phyloP scores from a whole-genome alignment of 208 protist species.

The Acanthamoeba triangularis region DNA sequence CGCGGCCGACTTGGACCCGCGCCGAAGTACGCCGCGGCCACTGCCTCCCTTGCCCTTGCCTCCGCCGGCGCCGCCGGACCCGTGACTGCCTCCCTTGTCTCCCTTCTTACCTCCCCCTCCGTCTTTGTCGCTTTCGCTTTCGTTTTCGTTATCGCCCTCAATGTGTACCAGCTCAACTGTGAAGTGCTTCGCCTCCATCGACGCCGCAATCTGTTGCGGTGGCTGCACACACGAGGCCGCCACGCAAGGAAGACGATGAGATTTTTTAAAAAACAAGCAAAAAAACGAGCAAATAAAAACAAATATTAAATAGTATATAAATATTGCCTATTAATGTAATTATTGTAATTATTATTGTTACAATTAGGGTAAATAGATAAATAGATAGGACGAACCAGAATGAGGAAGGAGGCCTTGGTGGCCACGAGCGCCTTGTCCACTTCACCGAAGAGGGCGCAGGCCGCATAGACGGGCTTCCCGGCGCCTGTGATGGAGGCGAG shows the following conservation, averaged over 20 bases:
- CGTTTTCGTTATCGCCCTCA: background rate
- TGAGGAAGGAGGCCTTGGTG: slow-evolving; percentile 11
- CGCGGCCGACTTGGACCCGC: background rate
- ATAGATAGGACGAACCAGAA: background rate
- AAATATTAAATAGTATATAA: too few relatives aligned
- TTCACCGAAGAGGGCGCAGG: background rate
- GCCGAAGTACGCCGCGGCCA: background rate
- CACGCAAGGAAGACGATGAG: background rate
- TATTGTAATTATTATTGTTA: too few relatives aligned
- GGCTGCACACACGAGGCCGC: background rate
- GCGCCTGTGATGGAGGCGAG: background rate
- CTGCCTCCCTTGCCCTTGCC: background rate
- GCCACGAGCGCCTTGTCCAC: slow-evolving; percentile 30
- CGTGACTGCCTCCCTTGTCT: background rate
- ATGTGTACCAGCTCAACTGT: background rate
- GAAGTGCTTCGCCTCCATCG: slow-evolving; percentile 41
- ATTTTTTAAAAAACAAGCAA: background rate
- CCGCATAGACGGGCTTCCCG: background rate
- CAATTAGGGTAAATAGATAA: too few relatives aligned
- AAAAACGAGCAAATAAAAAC: too few relatives aligned
- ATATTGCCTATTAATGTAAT: too few relatives aligned
- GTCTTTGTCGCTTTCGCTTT: background rate
- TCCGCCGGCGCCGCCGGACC: too few relatives aligned
- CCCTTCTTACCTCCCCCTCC: background rate
- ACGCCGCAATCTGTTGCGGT: background rate